Evolutionary conservation across 2,329 filamentous ascomycete species (phyloP).

Genomic region (Byssoonygena ceratinophila): DNA sequence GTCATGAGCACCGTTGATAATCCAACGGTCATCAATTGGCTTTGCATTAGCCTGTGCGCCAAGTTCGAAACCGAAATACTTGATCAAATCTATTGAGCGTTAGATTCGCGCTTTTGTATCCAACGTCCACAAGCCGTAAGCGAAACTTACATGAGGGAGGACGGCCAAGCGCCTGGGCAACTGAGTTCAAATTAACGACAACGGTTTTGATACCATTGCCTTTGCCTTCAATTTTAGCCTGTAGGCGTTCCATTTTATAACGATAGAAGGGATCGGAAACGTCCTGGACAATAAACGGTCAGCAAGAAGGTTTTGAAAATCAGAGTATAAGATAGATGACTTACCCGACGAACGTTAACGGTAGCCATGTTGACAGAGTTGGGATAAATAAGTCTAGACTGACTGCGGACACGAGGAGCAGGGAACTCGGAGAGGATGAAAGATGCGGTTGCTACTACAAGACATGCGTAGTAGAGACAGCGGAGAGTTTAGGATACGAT

Average conservation of each 20-base stretch:
- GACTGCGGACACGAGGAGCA: slow-evolving; percentile 20
- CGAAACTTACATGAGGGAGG: slow-evolving; percentile 57
- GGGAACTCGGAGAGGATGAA: slow-evolving; percentile 32
- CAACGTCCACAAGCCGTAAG: background rate
- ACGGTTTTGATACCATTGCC: slow-evolving; percentile 99
- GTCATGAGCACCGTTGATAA: slow-evolving; percentile 98
- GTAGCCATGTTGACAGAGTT: slow-evolving; percentile 70
- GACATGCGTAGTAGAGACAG: slow-evolving; percentile 45
- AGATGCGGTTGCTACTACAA: slow-evolving; percentile 41
- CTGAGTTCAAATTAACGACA: slow-evolving; percentile 90
- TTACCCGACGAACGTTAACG: slow-evolving; percentile 81
- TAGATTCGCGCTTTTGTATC: slow-evolving; percentile 8
- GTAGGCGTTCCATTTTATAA: slow-evolving; percentile 99
- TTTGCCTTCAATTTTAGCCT: slow-evolving; percentile 99
- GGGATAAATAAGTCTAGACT: slow-evolving; percentile 21
- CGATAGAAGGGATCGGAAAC: slow-evolving; percentile 98
- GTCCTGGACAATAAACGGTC: slow-evolving; percentile 43
- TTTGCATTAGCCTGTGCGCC: slow-evolving; percentile 98
- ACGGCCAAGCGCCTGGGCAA: slow-evolving; percentile 82
- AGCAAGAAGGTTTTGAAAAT: slow-evolving; percentile 2
- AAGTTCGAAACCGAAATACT: slow-evolving; percentile 98
- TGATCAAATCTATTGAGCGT: slow-evolving; percentile 62
- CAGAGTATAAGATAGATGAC: slow-evolving; percentile 9
- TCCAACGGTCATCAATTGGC: slow-evolving; percentile 96
- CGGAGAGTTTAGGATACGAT: slow-evolving; percentile 9